Evolutionary conservation across 1,284 basidiomycete species (phyloP), one percentile per base, ranked within the genome.

Genomic region (Trichosporon sp.): DNA sequence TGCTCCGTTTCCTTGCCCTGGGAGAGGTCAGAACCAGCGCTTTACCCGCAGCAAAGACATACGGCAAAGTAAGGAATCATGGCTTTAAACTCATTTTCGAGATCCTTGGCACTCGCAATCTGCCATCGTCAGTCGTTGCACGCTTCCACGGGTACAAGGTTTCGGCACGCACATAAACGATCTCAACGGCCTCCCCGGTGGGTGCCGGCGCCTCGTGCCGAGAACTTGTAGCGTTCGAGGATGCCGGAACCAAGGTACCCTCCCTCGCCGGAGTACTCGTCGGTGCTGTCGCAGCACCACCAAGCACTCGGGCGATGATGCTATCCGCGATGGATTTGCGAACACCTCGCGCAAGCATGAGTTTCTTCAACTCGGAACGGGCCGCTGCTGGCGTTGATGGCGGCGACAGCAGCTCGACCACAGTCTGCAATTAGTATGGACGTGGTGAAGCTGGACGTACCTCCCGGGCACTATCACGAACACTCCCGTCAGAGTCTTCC

Each of bases 1-100:
- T 96, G 92, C 78, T 99, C 96, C 0, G 92, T 93, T 84, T 99
- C 97, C 83, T 90, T 97, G 18, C 94, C 95, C 89, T 94, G 72
- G 60, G 68, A 72, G n/a, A 34, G 32, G 64, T 65, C 23, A 62
- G 64, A 47, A 44, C 47, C 42, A 69, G 44, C 68, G 67, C 27
- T 27, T 64, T 56, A 42, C 8, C 12, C 18, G 1, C 23, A 27
- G 25, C 27, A n/a, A n/a, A n/a, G 5, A 77, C 83, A 66, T 77
- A 90, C 92, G 82, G 93, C 91, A 76, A 98, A 98, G 68, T 86
- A 85, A 64, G 91, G 90, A 23, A 87, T 79, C 90, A 97, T 94
- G 18, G 84, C 83, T 4, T 87, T 84, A 76, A 98, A 92, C 75
- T 97, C 94, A 69, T 87, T 87, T 76, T 95, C 93, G 47, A 99